Base-by-base conservation (phyloP, 306 rosid species). In the Elaeagnus macrophylla region DNA sequence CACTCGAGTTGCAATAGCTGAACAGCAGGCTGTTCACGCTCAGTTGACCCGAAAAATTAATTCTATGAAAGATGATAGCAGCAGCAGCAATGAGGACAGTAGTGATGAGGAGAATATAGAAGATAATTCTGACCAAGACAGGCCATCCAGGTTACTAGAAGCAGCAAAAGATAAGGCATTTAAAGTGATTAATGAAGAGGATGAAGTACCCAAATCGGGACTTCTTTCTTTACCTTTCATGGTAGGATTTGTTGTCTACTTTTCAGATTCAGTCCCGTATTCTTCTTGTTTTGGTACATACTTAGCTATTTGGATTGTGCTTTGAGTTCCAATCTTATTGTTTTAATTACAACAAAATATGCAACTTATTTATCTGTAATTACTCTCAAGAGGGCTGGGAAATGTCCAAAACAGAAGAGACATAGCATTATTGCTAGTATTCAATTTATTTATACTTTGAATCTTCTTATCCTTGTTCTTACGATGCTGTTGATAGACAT, bases 141-240 rank as follows among this genome's bases (percentile, higher is more conserved):
- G 77, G 81, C 77, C 62, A 58, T 71, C 68, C 59, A 83, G 68
- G 62, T 51, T 91, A 76, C 57, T 84, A 71, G 69, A 51, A 58
- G 81, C 76, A 65, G 99, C 99, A 16, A 82, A 78, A 78, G 79
- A 71, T 45, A 87, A 87, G 78, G 79, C 96, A 36, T 68, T 67
- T 55, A 50, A 73, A 68, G 77, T 81, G 54, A 54, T 87, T 42
- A 70, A 80, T 56, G 94, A 75, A 44, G 95, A 79, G 54, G 85
- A 73, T 51, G 99, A 82, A 73, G 77, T 71, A 66, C 93, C 95
- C 44, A 69, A 72, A 51, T 76, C 95, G 1, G 99, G 99, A 72
- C 52, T 91, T 72, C 87, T 82, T 58, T 74, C 88, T 41, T 83
- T 91, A 49, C 89, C 91, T 62, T 91, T 91, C 77, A 87, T 91